Percentiles rank a stretch among this genome's conserved stretches.
Evolutionary conservation across 2,329 filamentous ascomycete species (phyloP).

Genomic region (Penicillium sp.): DNA sequence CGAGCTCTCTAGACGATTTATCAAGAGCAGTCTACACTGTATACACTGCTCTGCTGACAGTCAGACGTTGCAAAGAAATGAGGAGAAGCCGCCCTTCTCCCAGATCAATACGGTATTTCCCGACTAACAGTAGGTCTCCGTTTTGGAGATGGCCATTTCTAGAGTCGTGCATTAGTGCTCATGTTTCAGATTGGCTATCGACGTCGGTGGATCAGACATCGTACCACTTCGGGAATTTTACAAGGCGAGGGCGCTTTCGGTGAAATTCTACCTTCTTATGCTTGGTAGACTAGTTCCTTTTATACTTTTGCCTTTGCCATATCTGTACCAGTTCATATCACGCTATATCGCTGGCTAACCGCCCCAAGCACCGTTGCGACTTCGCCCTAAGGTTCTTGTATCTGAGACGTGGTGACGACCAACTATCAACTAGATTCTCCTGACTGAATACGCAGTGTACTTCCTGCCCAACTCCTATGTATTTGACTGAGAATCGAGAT

Average conservation of each 20-base stretch:
- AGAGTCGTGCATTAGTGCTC: constrained; percentile 12
- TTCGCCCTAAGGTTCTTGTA: too few species aligned
- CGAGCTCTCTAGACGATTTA: background rate
- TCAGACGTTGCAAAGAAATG: background rate
- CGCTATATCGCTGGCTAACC: background rate
- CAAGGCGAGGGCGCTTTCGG: background rate
- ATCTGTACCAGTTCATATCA: background rate
- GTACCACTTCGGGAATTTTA: constrained; percentile 1
- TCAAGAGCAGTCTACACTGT: background rate
- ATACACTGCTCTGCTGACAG: background rate
- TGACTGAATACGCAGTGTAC: too few species aligned
- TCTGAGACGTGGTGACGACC: too few species aligned
- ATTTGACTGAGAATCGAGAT: too few species aligned
- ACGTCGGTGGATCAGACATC: constrained; percentile 1
- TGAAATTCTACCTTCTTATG: background rate
- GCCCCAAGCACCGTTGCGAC: background rate
- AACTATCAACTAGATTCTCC: too few species aligned
- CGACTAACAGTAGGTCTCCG: background rate
- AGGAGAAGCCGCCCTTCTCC: background rate
- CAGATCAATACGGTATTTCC: background rate
- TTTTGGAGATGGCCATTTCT: constrained; percentile 5
- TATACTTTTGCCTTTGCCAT: background rate
- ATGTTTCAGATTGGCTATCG: constrained; percentile 9
- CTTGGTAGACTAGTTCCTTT: background rate
- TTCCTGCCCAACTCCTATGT: too few species aligned